phyloP scores from a whole-genome alignment of 495 filamentous ascomycete species.

The Hypomontagnella monticulosa region DNA sequence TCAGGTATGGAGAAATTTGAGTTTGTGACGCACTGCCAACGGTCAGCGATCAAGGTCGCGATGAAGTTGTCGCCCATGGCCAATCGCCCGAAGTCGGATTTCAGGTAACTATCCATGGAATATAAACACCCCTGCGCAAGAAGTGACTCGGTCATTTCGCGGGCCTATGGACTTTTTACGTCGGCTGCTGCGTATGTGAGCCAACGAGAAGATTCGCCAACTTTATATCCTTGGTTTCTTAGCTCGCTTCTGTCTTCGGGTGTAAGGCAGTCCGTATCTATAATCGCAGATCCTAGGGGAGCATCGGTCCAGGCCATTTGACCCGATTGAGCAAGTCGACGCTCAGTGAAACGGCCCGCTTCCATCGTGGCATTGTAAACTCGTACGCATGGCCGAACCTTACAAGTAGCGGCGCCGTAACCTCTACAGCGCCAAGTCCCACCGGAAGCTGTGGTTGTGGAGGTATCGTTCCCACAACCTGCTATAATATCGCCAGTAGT shows the following conservation, averaged over 20 bases:
- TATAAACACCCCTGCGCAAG: neutral
- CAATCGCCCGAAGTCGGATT: neutral
- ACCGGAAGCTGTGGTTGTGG: neutral
- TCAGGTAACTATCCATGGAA: neutral
- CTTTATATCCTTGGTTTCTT: neutral
- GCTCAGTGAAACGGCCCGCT: neutral
- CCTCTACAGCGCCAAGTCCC: neutral
- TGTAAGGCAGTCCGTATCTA: neutral
- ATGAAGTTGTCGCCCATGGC: too few species aligned
- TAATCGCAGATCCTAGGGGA: neutral
- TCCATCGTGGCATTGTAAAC: constrained; percentile 1
- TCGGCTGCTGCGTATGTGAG: neutral
- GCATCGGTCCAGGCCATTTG: neutral
- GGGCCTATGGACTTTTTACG: neutral
- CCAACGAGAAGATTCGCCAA: neutral
- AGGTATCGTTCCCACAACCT: neutral
- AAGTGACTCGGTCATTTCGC: neutral
- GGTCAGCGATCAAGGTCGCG: too few species aligned
- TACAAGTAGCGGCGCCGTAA: constrained; percentile 7
- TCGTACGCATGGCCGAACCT: neutral
- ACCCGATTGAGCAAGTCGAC: neutral
- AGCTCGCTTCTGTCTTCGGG: neutral
- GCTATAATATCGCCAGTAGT: neutral
- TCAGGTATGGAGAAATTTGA: too few species aligned
- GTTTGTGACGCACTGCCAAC: too few species aligned